Conservation (phyloP, 2,329 filamentous ascomycete genomes). For the Fusarium pilosicola region DNA sequence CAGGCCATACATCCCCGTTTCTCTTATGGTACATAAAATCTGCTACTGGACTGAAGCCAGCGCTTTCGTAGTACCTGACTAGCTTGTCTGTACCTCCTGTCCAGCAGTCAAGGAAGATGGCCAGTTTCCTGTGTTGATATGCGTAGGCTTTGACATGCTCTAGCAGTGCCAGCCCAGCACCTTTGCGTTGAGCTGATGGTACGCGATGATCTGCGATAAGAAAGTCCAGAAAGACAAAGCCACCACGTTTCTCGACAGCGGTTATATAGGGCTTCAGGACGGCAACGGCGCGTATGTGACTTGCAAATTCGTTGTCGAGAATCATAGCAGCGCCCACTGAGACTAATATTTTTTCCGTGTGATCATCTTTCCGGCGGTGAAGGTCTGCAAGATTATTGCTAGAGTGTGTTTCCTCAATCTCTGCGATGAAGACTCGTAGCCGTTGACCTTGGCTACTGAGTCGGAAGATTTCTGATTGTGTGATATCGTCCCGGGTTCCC, state of each 20-base stretch:
- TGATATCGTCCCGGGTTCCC: rapidly evolving
- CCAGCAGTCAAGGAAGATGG: background rate
- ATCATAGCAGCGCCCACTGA: background rate
- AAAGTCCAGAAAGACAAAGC: background rate
- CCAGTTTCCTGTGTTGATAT: rapidly evolving
- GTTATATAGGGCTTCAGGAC: rapidly evolving
- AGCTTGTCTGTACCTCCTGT: background rate
- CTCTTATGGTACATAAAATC: background rate
- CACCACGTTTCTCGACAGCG: rapidly evolving
- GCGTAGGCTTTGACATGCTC: background rate
- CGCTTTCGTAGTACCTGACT: background rate
- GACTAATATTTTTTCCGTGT: rapidly evolving
- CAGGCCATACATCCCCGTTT: background rate
- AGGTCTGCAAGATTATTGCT: rapidly evolving
- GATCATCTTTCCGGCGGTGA: rapidly evolving
- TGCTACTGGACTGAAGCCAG: background rate
- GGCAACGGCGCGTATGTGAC: background rate
- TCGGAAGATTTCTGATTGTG: background rate
- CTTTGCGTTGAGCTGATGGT: background rate
- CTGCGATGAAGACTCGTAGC: background rate
- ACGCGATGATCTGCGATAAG: background rate
- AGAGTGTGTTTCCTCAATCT: background rate
- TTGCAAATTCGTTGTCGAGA: background rate
- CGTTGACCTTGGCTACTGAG: background rate
- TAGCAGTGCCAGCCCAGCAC: background rate